A percentile compares a stretch with the other conserved stretches of the same genome.
Conservation (phyloP, 2,329 filamentous ascomycete species). For the Beauveria sp. region DNA sequence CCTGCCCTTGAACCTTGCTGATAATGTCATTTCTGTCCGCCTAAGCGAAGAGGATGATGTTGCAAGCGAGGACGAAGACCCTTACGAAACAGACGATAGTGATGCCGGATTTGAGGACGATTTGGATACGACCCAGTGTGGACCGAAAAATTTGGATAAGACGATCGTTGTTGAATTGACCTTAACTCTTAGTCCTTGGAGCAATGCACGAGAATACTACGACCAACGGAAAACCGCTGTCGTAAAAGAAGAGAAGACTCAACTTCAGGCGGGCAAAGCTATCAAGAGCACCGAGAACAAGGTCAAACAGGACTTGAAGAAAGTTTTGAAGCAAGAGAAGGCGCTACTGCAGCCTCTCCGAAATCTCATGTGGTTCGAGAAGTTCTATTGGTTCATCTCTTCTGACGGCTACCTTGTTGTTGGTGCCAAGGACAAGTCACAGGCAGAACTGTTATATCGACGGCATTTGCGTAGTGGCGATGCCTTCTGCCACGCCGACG, state of each 20-base stretch:
- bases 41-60: conserved; percentile 64
- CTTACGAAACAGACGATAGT: conserved; percentile 62
- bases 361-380: conserved; percentile 90
- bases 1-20: conserved; percentile 78
- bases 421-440: conserved; percentile 78
- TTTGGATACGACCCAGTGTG: conserved; percentile 21
- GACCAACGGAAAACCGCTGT: conserved; percentile 79
- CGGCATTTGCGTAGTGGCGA: conserved; percentile 82
- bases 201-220: conserved; percentile 87
- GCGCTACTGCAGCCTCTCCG: conserved; percentile 75
- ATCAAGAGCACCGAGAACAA: conserved; percentile 87
- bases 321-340: conserved; percentile 86
- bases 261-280: conserved; percentile 71
- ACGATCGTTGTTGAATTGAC: conserved; percentile 74
- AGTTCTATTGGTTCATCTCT: conserved; percentile 91
- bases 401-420: conserved; percentile 92
- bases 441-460: conserved; percentile 88
- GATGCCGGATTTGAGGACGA: conserved; percentile 29
- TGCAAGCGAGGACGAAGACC: conserved; percentile 49
- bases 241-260: conserved; percentile 79
- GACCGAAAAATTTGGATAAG: conserved; percentile 34
- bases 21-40: conserved; percentile 77
- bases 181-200: conserved; percentile 72
- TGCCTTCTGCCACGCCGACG: conserved; percentile 83
- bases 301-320: conserved; percentile 77